These are phyloP conservation scores for Fusarium veterinarium DNA, from an alignment of 2,329 filamentous ascomycete species.

Conservation along the genomic window DNA sequence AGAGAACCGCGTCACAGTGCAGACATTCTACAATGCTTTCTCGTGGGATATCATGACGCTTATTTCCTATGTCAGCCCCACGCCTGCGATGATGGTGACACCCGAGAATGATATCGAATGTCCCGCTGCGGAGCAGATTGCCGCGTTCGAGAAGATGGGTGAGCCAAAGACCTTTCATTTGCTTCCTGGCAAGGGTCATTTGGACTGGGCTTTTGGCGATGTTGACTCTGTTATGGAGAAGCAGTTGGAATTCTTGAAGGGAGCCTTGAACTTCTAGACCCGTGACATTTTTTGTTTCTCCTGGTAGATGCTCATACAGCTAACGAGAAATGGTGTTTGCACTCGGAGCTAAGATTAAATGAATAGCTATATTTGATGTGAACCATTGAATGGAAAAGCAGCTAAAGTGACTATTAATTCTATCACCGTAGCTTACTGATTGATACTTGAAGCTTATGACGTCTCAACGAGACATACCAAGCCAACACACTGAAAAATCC, in stretches of 20 bases:
- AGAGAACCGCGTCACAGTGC: neutral
- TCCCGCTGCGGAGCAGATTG: neutral
- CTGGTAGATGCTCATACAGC: too few relatives aligned
- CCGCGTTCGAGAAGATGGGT: neutral
- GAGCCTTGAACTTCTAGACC: neutral
- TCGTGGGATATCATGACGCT: neutral
- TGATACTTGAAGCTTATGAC: too few relatives aligned
- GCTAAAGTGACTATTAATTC: neutral
- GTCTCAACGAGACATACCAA: too few relatives aligned
- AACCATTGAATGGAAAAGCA: accelerated
- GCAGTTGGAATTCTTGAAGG: neutral
- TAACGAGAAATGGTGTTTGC: accelerated
- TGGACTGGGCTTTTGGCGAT: neutral
- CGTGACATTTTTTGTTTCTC: accelerated
- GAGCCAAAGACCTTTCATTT: neutral
- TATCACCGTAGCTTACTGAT: neutral
- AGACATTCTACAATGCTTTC: neutral
- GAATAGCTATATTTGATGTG: too few relatives aligned
- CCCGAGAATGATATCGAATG: neutral
- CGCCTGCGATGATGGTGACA: neutral
- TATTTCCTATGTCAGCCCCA: neutral
- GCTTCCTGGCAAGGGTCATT: neutral
- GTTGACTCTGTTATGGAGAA: neutral
- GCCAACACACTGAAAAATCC: too few relatives aligned
- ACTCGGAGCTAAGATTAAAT: neutral